These are phyloP conservation scores for Anethum foeniculum DNA, from an alignment of 140 eudicot species.

Conservation along the genomic window DNA sequence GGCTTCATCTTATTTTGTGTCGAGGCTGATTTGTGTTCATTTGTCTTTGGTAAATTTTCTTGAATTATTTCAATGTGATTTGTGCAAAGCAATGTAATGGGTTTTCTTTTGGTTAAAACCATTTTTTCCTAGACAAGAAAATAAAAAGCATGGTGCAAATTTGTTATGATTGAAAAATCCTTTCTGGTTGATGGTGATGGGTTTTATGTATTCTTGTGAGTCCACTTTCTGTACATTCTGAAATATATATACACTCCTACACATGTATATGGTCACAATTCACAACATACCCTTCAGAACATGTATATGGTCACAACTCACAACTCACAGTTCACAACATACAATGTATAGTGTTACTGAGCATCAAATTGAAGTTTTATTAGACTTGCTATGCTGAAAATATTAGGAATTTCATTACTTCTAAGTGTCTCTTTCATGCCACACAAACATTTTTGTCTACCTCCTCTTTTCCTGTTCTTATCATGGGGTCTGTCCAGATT, in stretches of 20 bases:
- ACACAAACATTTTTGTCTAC: neutral
- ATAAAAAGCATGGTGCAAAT: neutral
- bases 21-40: neutral
- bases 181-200: slow-evolving; percentile 4
- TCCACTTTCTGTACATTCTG: neutral
- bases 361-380: neutral
- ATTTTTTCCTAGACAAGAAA: neutral
- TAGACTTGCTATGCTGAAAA: neutral
- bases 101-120: neutral
- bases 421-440: neutral
- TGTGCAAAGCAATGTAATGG: neutral
- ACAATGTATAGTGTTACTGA: neutral
- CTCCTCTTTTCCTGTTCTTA: neutral
- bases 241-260: neutral
- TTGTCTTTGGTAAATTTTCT: too few species aligned
- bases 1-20: neutral
- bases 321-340: neutral
- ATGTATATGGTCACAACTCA: neutral
- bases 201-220: neutral
- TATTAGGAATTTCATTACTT: neutral
- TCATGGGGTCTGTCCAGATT: neutral
- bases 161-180: neutral
- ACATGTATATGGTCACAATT: neutral
- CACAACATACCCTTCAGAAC: neutral
- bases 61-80: neutral